Percentiles rank a stretch among this genome's conserved stretches.
These are phyloP conservation scores for Aspergillus novofumigatus DNA, from an alignment of 2,329 filamentous ascomycete genomes.

Conservation along the genomic window DNA sequence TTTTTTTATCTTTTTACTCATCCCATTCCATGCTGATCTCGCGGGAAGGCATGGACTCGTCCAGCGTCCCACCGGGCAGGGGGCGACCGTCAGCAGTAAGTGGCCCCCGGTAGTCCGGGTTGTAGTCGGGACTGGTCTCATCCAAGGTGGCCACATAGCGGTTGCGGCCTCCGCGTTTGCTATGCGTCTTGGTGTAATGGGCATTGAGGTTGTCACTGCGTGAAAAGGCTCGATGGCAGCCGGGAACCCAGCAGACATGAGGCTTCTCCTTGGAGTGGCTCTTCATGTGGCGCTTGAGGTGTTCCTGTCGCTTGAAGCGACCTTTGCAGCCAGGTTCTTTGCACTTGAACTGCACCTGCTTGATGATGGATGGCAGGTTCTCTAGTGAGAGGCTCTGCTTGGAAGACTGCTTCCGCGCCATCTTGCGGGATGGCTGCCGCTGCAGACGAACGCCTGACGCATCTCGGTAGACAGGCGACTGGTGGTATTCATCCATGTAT, in stretches of 20 bases:
- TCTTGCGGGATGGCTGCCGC: slow-evolving; percentile 32
- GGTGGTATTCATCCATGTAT: slow-evolving; percentile 33
- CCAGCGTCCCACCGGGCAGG: slow-evolving; percentile 33
- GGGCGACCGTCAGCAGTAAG: slow-evolving; percentile 42
- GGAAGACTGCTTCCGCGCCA: slow-evolving; percentile 24
- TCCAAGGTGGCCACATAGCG: slow-evolving; percentile 45
- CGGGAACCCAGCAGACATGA: slow-evolving; percentile 43
- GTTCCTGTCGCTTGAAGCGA: slow-evolving; percentile 48
- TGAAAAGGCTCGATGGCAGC: slow-evolving; percentile 40
- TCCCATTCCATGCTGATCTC: slow-evolving; percentile 33
- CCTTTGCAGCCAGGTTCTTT: slow-evolving; percentile 41
- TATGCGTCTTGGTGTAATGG: slow-evolving; percentile 45
- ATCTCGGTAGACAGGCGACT: slow-evolving; percentile 32
- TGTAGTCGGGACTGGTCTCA: slow-evolving; percentile 39
- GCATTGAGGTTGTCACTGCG: slow-evolving; percentile 45
- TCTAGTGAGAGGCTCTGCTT: slow-evolving; percentile 36
- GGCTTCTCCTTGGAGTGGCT: slow-evolving; percentile 44
- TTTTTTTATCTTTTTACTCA: slow-evolving; percentile 20
- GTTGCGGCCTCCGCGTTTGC: slow-evolving; percentile 43
- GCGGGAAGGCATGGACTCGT: slow-evolving; percentile 30
- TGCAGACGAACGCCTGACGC: slow-evolving; percentile 24
- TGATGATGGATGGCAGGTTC: slow-evolving; percentile 36
- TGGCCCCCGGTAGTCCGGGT: slow-evolving; percentile 42
- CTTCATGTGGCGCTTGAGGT: slow-evolving; percentile 47
- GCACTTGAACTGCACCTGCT: slow-evolving; percentile 41